These are phyloP conservation scores for Trichomonas vaginalis DNA, from an alignment of 208 protist species.

Conservation along the genomic window DNA sequence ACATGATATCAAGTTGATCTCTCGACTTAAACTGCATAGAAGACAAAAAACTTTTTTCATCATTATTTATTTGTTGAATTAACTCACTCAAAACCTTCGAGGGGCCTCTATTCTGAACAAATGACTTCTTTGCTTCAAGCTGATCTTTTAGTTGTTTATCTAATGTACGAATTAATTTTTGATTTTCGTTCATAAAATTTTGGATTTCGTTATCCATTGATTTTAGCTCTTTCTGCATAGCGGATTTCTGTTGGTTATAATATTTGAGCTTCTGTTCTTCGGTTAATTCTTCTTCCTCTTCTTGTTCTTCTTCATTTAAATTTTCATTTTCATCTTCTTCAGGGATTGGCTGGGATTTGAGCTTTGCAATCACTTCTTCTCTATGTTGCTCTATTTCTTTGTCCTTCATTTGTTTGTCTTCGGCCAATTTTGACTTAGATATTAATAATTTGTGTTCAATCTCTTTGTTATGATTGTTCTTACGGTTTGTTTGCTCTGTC, in stretches of 20 bases:
- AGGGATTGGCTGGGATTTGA: not conserved
- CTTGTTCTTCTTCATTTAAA: not conserved
- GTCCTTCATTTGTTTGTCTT: not conserved
- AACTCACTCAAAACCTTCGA: not conserved
- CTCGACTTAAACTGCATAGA: not conserved
- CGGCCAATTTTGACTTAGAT: not conserved
- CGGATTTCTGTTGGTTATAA: not conserved
- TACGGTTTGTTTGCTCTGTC: not conserved
- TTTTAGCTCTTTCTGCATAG: not conserved
- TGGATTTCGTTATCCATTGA: not conserved
- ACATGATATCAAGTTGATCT: not conserved
- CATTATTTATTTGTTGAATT: not conserved
- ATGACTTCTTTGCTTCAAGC: not conserved
- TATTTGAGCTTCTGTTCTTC: not conserved
- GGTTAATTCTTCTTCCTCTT: not conserved
- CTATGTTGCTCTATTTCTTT: not conserved
- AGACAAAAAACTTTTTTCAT: not conserved
- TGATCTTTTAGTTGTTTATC: not conserved
- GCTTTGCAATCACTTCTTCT: not conserved
- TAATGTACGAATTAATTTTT: not conserved
- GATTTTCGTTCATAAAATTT: not conserved
- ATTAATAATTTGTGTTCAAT: not conserved
- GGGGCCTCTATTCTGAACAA: not conserved
- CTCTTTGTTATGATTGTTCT: not conserved
- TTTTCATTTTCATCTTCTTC: not conserved